phyloP scores from a whole-genome alignment of 2,329 filamentous ascomycete species.

The Fusarium burgessii region DNA sequence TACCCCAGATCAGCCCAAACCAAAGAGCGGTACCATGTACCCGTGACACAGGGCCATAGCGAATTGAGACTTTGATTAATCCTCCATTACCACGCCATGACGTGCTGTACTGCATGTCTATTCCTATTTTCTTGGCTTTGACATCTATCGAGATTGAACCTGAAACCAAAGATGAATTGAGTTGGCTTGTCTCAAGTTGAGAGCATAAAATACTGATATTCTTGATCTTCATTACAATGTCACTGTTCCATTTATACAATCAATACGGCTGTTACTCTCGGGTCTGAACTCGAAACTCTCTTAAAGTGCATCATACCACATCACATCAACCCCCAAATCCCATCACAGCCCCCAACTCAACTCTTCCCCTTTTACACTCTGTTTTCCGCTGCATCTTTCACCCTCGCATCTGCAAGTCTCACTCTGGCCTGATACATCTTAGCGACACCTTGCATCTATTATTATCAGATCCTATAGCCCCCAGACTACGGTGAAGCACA shows the following conservation, averaged over 20 bases:
- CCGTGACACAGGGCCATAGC: not conserved
- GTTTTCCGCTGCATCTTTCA: not conserved
- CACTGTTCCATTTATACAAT: not conserved
- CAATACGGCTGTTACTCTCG: not conserved
- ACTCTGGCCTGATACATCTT: not conserved
- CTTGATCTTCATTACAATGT: not conserved
- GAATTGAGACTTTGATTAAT: slow-evolving; percentile 10
- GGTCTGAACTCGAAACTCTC: not conserved
- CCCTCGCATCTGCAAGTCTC: not conserved
- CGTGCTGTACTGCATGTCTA: slow-evolving; percentile 9
- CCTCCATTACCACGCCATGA: slow-evolving; percentile 8
- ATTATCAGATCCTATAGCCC: not conserved
- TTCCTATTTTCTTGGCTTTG: not conserved
- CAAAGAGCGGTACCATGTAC: not conserved
- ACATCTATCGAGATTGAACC: not conserved
- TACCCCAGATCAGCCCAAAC: slow-evolving; percentile 1
- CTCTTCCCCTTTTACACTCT: not conserved
- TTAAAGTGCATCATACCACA: not conserved
- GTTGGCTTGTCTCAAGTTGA: not conserved
- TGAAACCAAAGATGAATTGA: accelerated
- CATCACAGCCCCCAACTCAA: not conserved
- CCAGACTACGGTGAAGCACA: too few relatives aligned
- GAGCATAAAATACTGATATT: not conserved
- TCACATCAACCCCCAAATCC: not conserved
- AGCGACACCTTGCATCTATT: not conserved